A percentile compares a stretch with the other conserved stretches of the same genome.
These are phyloP conservation scores for Cordyceps javanica DNA, from an alignment of 2,329 filamentous ascomycete genomes.

Conservation along the genomic window DNA sequence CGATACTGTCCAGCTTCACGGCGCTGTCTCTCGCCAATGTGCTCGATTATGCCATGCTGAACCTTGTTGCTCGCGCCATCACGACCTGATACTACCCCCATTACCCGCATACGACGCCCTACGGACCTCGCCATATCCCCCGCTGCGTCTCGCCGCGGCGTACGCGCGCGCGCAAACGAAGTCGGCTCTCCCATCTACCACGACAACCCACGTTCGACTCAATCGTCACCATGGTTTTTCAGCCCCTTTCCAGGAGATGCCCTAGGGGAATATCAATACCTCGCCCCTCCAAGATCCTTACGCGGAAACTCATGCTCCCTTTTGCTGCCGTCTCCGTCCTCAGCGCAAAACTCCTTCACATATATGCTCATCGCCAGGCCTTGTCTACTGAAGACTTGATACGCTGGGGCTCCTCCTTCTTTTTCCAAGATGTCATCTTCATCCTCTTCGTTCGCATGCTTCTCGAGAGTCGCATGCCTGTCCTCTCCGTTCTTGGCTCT, in stretches of 20 bases:
- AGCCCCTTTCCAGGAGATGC: not conserved
- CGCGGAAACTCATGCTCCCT: conserved; percentile 10
- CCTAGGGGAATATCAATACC: conserved; percentile 4
- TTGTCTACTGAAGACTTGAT: conserved; percentile 1
- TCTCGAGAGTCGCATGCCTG: conserved; percentile 3
- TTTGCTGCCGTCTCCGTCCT: conserved; percentile 9
- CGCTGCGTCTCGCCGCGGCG: not conserved
- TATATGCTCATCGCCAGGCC: conserved; percentile 11
- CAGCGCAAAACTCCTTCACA: conserved; percentile 10
- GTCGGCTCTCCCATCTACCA: not conserved
- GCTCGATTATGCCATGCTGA: conserved; percentile 3
- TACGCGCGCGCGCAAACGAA: not conserved
- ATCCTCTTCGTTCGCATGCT: conserved; percentile 8
- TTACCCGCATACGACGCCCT: not conserved
- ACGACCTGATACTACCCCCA: not conserved
- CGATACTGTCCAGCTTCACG: not conserved
- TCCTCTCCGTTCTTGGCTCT: conserved; percentile 2
- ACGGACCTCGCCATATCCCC: no score
- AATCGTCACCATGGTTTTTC: conserved; percentile 3
- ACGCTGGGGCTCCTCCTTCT: conserved; percentile 9
- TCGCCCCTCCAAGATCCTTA: conserved; percentile 11
- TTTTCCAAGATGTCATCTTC: conserved; percentile 12
- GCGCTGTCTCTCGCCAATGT: conserved; percentile 1
- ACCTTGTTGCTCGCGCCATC: not conserved
- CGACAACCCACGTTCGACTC: not conserved